Percentiles rank a stretch among this genome's conserved stretches.
phyloP scores from a whole-genome alignment of 148 eudicot genomes.

The Beta vulgaris region DNA sequence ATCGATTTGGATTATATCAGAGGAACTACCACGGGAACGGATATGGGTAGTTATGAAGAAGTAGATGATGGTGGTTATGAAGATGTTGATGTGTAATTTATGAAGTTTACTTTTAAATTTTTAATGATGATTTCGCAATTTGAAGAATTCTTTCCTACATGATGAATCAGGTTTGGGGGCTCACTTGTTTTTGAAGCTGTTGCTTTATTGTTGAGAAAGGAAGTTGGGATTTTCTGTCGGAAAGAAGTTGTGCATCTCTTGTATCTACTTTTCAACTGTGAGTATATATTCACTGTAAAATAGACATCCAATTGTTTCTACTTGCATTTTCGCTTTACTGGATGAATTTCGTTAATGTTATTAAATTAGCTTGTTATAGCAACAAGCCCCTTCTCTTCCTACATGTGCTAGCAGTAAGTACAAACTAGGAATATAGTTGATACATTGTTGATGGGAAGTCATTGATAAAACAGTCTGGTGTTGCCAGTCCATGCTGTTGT shows the following conservation, averaged over 20 bases:
- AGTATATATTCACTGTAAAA: constrained; percentile 23
- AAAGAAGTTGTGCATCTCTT: constrained; percentile 69
- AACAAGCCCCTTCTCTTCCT: neutral
- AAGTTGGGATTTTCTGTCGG: constrained; percentile 59
- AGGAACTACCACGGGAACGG: too few relatives aligned
- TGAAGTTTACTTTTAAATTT: too few relatives aligned
- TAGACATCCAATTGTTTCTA: neutral
- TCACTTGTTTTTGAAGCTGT: constrained; percentile 47
- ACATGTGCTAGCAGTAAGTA: too few relatives aligned
- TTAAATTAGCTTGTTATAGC: neutral
- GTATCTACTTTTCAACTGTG: constrained; percentile 76
- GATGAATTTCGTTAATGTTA: neutral
- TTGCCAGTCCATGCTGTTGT: too few relatives aligned
- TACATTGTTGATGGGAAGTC: too few relatives aligned
- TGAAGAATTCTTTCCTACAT: constrained; percentile 23
- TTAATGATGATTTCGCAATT: neutral
- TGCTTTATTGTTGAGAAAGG: constrained; percentile 57
- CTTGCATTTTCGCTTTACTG: neutral
- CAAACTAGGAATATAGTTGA: too few relatives aligned
- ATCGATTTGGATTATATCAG: too few relatives aligned
- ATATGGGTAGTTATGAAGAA: too few relatives aligned
- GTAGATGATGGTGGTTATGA: too few relatives aligned
- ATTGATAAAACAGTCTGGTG: too few relatives aligned
- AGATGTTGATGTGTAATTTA: too few relatives aligned
- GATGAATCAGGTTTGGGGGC: constrained; percentile 55